A percentile compares a stretch with the other conserved stretches of the same genome.
Evolutionary conservation across 1,284 basidiomycete genomes (phyloP).

Genomic region (Serendipita sp.): DNA sequence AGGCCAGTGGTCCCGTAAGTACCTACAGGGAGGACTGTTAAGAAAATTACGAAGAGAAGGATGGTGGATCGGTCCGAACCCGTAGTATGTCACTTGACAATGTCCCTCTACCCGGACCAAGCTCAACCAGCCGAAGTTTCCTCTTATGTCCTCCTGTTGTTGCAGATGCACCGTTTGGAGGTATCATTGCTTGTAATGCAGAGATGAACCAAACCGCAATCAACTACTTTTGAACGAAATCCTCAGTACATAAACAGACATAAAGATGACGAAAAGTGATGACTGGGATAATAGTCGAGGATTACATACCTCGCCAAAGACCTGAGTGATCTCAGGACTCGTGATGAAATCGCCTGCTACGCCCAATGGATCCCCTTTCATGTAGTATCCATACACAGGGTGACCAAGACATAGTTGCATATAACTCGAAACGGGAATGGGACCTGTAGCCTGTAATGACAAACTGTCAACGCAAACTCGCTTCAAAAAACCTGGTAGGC

Average conservation of each 20-base stretch:
- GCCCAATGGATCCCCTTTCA: conserved; percentile 57
- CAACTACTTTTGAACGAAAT: conserved; percentile 37
- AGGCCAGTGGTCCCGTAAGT: conserved; percentile 27
- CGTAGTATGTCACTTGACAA: conserved; percentile 84
- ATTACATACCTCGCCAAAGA: conserved; percentile 81
- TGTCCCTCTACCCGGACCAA: conserved; percentile 91
- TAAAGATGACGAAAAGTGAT: not conserved
- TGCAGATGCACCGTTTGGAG: conserved; percentile 40
- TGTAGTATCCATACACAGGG: conserved; percentile 82
- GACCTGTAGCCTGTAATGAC: conserved; percentile 58
- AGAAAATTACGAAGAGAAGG: conserved; percentile 7
- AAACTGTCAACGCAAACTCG: no score
- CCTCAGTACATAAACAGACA: conserved; percentile 22
- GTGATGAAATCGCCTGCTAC: conserved; percentile 87
- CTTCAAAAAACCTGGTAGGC: no score
- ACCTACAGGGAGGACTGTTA: conserved; percentile 16
- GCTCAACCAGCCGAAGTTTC: conserved; percentile 66
- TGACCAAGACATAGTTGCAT: conserved; percentile 82
- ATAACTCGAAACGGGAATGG: conserved; percentile 72
- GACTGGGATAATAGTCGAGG: not conserved
- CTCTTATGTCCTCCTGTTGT: conserved; percentile 16
- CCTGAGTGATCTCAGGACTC: conserved; percentile 90
- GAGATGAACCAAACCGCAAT: conserved; percentile 76
- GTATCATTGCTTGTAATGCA: not conserved
- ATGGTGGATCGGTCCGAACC: conserved; percentile 30